A percentile compares a stretch with the other conserved stretches of the same genome.
Conservation (phyloP, 2,329 filamentous ascomycete genomes). For the Clonostachys byssicola region DNA sequence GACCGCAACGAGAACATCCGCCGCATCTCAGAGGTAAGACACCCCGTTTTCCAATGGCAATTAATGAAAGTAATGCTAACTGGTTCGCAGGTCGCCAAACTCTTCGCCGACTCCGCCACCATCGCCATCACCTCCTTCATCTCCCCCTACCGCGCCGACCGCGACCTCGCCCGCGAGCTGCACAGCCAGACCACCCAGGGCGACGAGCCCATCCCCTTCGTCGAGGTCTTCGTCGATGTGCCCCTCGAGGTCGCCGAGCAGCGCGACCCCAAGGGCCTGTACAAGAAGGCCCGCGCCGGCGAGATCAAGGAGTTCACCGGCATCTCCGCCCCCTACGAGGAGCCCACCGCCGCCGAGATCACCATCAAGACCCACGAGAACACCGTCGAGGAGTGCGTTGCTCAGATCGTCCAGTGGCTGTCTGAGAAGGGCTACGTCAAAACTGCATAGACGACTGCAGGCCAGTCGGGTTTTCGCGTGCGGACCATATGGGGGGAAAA, state of each 20-base stretch:
- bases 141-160: conserved; percentile 86
- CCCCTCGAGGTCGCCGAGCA: conserved; percentile 88
- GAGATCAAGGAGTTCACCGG: conserved; percentile 98
- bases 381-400: conserved; percentile 84
- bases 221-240: conserved; percentile 92
- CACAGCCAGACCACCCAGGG: conserved; percentile 55
- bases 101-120: conserved; percentile 87
- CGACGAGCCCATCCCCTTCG: conserved; percentile 71
- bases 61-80: not conserved
- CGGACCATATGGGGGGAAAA: no score
- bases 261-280: conserved; percentile 94
- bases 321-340: conserved; percentile 93
- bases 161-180: conserved; percentile 74
- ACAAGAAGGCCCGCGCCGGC: conserved; percentile 92
- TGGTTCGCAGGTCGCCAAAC: conserved; percentile 69
- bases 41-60: not conserved
- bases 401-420: conserved; percentile 77
- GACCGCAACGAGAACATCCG: conserved; percentile 98
- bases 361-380: conserved; percentile 78
- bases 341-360: conserved; percentile 79
- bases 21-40: conserved; percentile 74
- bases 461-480: not conserved
- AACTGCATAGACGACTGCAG: conserved; percentile 10
- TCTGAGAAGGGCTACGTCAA: conserved; percentile 56
- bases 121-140: conserved; percentile 96